phyloP scores from a whole-genome alignment of 1,284 basidiomycete genomes.

The Tetrapyrgos nigripes region DNA sequence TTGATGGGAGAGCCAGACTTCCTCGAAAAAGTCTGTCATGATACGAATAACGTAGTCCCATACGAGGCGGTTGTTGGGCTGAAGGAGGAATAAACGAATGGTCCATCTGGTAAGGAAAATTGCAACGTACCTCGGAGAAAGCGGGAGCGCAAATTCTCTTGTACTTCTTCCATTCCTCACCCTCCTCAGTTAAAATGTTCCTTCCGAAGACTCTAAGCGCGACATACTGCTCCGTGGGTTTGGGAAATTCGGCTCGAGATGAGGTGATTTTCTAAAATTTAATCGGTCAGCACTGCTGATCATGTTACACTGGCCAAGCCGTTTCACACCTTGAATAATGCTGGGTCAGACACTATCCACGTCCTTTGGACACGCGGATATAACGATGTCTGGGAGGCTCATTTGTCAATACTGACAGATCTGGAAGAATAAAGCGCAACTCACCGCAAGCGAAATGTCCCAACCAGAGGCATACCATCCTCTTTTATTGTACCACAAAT shows the following conservation, averaged over 20 bases:
- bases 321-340: background rate
- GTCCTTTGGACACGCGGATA: background rate
- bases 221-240: slow-evolving; percentile 36
- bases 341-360: background rate
- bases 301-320: background rate
- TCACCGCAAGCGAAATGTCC: background rate
- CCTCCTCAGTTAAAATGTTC: slow-evolving; percentile 50
- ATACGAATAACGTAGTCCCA: slow-evolving; percentile 44
- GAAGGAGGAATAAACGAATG: background rate
- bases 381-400: background rate
- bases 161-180: slow-evolving; percentile 51
- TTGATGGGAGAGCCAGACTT: slow-evolving; percentile 12
- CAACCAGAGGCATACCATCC: background rate
- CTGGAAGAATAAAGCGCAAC: background rate
- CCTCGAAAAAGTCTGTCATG: slow-evolving; percentile 30
- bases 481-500: background rate
- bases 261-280: background rate
- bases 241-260: slow-evolving; percentile 33
- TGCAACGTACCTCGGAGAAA: slow-evolving; percentile 41
- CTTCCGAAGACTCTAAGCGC: slow-evolving; percentile 39
- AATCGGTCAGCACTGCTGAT: background rate
- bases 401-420: background rate
- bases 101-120: background rate
- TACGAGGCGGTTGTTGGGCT: slow-evolving; percentile 45
- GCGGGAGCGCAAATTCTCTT: slow-evolving; percentile 44